A percentile compares a stretch with the other conserved stretches of the same genome.
Conservation (phyloP, 352 stramenopile species). For the Globisporangium apiculatum region DNA sequence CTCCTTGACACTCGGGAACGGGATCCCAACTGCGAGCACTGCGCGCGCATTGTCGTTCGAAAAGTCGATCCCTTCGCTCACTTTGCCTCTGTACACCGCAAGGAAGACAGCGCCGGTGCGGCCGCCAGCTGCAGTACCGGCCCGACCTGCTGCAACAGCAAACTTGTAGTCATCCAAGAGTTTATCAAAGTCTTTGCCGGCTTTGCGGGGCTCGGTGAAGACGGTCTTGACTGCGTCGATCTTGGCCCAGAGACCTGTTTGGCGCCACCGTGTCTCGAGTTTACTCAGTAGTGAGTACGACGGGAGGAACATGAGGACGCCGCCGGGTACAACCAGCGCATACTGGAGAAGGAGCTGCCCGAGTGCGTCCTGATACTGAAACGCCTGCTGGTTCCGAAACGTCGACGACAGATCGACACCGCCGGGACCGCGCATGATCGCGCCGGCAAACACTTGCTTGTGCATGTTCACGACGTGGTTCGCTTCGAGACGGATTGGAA, state of each 20-base stretch:
- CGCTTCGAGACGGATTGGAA: conserved; percentile 73
- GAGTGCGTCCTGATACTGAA: conserved; percentile 77
- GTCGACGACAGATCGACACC: conserved; percentile 67
- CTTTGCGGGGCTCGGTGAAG: conserved; percentile 61
- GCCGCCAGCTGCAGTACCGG: neutral
- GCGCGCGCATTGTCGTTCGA: conserved; percentile 93
- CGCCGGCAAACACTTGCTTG: conserved; percentile 77
- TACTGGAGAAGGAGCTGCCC: conserved; percentile 71
- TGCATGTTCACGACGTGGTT: conserved; percentile 87
- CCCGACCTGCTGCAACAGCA: conserved; percentile 23
- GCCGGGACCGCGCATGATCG: conserved; percentile 59
- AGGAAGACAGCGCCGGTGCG: conserved; percentile 92
- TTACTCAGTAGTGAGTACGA: conserved; percentile 81
- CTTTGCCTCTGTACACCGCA: conserved; percentile 97
- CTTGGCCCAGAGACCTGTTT: conserved; percentile 54
- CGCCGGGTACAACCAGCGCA: conserved; percentile 54
- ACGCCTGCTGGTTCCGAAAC: conserved; percentile 79
- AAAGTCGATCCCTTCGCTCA: conserved; percentile 99
- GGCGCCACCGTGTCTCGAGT: conserved; percentile 52
- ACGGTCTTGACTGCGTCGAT: conserved; percentile 57
- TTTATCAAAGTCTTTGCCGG: conserved; percentile 77
- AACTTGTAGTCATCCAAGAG: conserved; percentile 71
- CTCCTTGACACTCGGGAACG: conserved; percentile 96
- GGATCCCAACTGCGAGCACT: conserved; percentile 98
- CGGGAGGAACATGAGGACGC: conserved; percentile 84